A percentile compares a stretch with the other conserved stretches of the same genome.
phyloP scores from a whole-genome alignment of 2,329 filamentous ascomycete genomes.

The Phaeosphaeriaceae sp. region DNA sequence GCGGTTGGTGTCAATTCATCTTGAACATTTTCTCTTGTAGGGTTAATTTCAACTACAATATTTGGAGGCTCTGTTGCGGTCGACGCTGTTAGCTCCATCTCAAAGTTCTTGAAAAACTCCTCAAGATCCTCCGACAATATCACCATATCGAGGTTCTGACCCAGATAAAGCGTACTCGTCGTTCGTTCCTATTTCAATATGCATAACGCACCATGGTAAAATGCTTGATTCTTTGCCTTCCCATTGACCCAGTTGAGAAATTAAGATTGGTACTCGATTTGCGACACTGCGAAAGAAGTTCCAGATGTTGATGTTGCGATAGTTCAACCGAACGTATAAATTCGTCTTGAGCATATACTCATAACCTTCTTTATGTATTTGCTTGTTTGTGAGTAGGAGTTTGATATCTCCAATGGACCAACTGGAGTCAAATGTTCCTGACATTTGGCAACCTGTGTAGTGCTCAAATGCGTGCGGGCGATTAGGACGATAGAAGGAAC shows the following conservation, averaged over 20 bases:
- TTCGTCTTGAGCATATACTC: neutral
- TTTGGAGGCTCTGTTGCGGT: neutral
- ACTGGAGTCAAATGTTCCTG: neutral
- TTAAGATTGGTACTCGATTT: neutral
- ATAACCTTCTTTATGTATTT: neutral
- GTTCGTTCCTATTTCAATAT: neutral
- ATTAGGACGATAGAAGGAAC: neutral
- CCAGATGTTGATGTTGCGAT: neutral
- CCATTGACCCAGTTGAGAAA: too few relatives aligned
- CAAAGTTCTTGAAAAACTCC: neutral
- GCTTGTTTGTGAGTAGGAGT: slow-evolving; percentile 13
- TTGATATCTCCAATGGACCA: neutral
- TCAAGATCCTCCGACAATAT: neutral
- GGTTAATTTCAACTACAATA: neutral
- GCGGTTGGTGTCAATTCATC: neutral
- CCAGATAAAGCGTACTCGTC: neutral
- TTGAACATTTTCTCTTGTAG: neutral
- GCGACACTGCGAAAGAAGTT: neutral
- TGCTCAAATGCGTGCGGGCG: neutral
- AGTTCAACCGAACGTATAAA: neutral
- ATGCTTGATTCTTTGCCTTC: too few relatives aligned
- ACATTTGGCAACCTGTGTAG: neutral
- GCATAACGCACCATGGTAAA: neutral
- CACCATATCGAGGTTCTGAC: neutral
- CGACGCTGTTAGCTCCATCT: neutral